phyloP scores from a whole-genome alignment of 1,284 basidiomycete species.

The Cutaneotrichosporon arboriforme region DNA sequence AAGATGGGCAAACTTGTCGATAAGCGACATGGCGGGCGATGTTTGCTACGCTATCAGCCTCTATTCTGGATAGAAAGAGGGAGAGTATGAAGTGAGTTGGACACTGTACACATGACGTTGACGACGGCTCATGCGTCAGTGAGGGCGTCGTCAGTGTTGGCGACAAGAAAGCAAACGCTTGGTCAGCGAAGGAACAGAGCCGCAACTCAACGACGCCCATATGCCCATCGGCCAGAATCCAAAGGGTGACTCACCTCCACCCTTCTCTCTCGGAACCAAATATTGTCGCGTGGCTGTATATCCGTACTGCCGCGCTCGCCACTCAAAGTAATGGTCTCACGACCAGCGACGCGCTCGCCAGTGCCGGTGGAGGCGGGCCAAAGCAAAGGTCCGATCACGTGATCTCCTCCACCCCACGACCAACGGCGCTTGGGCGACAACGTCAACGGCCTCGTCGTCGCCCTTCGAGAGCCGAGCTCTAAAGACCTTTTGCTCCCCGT shows the following conservation, averaged over 20 bases:
- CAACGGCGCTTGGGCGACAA: too few species aligned
- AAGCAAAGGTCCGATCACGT: too few species aligned
- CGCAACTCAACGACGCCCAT: background rate
- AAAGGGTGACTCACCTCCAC: constrained; percentile 6
- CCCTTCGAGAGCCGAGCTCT: background rate
- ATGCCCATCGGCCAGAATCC: background rate
- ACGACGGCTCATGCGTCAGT: too few species aligned
- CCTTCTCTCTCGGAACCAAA: background rate
- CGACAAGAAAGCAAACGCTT: background rate
- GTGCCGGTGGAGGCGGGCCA: too few species aligned
- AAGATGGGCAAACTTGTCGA: constrained; percentile 44
- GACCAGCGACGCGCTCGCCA: too few species aligned
- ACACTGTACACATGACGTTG: too few species aligned
- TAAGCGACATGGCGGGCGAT: constrained; percentile 20
- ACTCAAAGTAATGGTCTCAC: too few species aligned
- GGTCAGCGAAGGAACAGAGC: background rate
- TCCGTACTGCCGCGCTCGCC: too few species aligned
- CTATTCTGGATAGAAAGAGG: too few species aligned
- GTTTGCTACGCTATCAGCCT: background rate
- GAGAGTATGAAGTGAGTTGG: too few species aligned
- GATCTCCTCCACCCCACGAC: too few species aligned
- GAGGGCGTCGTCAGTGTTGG: too few species aligned
- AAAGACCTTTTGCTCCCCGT: background rate
- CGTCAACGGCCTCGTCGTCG: background rate
- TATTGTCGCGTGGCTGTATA: background rate